A percentile compares a stretch with the other conserved stretches of the same genome.
Conservation (phyloP, 139 green algal species). For the Raphidocelis subcapitata region DNA sequence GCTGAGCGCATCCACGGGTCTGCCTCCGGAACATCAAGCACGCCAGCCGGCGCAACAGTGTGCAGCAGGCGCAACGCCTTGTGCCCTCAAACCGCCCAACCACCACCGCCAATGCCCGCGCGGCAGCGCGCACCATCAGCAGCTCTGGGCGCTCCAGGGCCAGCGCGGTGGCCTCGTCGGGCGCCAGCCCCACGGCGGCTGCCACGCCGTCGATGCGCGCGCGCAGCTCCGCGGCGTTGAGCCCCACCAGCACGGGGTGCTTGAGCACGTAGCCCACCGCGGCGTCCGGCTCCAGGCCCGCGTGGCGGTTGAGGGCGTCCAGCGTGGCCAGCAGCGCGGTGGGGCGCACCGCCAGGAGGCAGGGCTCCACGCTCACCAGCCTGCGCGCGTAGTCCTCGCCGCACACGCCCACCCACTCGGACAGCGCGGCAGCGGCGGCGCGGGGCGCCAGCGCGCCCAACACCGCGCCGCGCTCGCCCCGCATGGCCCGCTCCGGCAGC, state of each 20-base stretch:
- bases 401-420: conserved; percentile 8
- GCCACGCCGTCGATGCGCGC: neutral
- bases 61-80: too few relatives aligned
- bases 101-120: too few relatives aligned
- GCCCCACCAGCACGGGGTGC: conserved; percentile 3
- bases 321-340: conserved; percentile 14
- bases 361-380: conserved; percentile 6
- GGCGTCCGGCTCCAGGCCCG: neutral
- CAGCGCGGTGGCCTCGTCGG: conserved; percentile 1
- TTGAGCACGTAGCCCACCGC: conserved; percentile 5
- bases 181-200: neutral
- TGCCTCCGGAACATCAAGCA: neutral
- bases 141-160: neutral
- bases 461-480: conserved; percentile 3
- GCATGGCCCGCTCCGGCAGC: conserved; percentile 2
- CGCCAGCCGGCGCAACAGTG: neutral
- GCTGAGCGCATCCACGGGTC: neutral
- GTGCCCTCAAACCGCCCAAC: too few relatives aligned
- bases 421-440: neutral
- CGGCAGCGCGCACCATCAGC: conserved; percentile 16
- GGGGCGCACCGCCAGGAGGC: conserved; percentile 8
- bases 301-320: conserved; percentile 1
- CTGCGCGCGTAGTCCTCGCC: neutral
- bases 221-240: conserved; percentile 4
- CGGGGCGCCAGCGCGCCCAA: neutral